Evolutionary conservation across 345 rosid genomes (phyloP).

Genomic region (Chamaenerion angustifolium): DNA sequence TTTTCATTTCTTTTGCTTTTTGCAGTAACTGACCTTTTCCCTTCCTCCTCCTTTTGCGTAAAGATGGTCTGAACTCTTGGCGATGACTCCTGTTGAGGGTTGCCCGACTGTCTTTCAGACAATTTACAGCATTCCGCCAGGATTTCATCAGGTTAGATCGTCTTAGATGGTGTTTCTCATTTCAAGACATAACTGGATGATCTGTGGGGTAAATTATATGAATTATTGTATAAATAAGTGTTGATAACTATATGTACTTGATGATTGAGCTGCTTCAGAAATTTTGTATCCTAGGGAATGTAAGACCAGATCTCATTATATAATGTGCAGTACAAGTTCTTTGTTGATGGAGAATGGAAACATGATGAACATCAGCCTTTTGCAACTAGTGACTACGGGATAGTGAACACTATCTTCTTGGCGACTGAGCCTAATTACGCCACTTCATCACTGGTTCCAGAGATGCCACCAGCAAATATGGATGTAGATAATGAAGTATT

Average conservation of each 20-base stretch:
- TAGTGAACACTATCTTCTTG: slow-evolving; percentile 55
- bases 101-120: slow-evolving; percentile 53
- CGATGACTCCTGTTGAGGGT: slow-evolving; percentile 60
- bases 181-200: too few relatives aligned
- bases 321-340: slow-evolving; percentile 65
- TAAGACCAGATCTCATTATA: not conserved
- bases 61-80: slow-evolving; percentile 50
- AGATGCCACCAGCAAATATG: slow-evolving; percentile 37
- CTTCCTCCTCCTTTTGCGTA: not conserved
- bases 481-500: slow-evolving; percentile 57
- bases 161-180: not conserved
- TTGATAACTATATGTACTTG: too few relatives aligned
- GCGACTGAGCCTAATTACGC: slow-evolving; percentile 32
- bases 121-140: slow-evolving; percentile 40
- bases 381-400: slow-evolving; percentile 46
- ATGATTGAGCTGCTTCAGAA: too few relatives aligned
- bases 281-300: too few relatives aligned
- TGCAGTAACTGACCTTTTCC: not conserved
- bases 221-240: too few relatives aligned
- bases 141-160: slow-evolving; percentile 50
- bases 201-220: too few relatives aligned
- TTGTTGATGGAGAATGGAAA: slow-evolving; percentile 88
- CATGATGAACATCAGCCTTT: slow-evolving; percentile 63
- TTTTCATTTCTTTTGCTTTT: not conserved
- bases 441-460: slow-evolving; percentile 18